These are phyloP conservation scores for California macrophylla DNA, from an alignment of 441 rosid species.

Conservation along the genomic window DNA sequence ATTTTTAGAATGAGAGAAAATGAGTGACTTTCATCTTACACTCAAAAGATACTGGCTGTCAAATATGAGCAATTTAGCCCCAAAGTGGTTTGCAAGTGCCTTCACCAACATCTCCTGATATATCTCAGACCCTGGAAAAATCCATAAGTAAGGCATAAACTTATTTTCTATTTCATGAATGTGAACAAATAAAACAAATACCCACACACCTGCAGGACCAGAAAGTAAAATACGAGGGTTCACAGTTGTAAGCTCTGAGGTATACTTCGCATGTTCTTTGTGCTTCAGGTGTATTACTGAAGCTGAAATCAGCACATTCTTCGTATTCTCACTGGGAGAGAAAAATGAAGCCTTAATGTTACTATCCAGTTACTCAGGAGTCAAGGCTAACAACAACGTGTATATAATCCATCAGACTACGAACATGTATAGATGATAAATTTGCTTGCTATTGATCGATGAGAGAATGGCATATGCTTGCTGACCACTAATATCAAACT, in stretches of 20 bases:
- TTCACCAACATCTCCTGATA: conserved; percentile 87
- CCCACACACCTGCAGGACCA: conserved; percentile 79
- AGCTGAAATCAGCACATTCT: conserved; percentile 68
- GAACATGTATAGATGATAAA: not conserved
- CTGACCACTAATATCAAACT: too few relatives aligned
- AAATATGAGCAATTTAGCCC: conserved; percentile 65
- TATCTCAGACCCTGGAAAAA: conserved; percentile 77
- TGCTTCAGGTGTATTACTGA: conserved; percentile 77
- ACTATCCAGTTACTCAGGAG: not conserved
- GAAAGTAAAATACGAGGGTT: conserved; percentile 83
- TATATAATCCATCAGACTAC: not conserved
- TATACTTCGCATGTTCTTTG: conserved; percentile 58
- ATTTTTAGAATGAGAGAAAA: not conserved
- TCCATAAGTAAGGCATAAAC: conserved; percentile 8
- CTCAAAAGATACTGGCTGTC: conserved; percentile 4
- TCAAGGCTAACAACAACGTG: not conserved
- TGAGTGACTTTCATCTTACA: conserved; percentile 3
- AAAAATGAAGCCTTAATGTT: conserved; percentile 6
- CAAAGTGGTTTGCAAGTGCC: conserved; percentile 82
- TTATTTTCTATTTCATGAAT: not conserved
- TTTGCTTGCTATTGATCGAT: not conserved
- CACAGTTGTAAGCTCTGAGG: conserved; percentile 58
- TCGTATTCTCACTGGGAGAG: conserved; percentile 67
- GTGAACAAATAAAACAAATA: not conserved
- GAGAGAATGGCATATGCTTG: too few relatives aligned